A percentile compares a stretch with the other conserved stretches of the same genome.
Conservation (phyloP, 495 filamentous ascomycete genomes). For the Ramalina intermedia region DNA sequence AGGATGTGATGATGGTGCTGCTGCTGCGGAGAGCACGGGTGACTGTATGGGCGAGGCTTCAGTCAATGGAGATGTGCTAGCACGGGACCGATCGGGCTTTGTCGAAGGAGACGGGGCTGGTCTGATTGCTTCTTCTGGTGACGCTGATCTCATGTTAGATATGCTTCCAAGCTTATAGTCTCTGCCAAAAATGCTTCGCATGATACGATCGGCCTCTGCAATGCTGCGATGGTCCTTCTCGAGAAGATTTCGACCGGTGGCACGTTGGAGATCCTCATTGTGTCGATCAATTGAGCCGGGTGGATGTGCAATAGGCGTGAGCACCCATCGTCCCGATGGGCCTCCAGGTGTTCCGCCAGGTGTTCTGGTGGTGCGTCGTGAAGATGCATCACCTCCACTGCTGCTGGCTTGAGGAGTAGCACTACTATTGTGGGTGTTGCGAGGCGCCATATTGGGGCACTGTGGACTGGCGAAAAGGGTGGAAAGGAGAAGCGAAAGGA, state of each 20-base stretch:
- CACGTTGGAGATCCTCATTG: neutral
- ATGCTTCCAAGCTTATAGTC: neutral
- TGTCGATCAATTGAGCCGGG: neutral
- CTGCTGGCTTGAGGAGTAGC: no score
- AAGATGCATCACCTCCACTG: no score
- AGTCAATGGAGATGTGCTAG: slow-evolving; percentile 45
- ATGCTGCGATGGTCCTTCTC: neutral
- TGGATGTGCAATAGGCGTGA: neutral
- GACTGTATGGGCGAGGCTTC: slow-evolving; percentile 43
- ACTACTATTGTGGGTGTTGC: no score
- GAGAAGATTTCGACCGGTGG: neutral
- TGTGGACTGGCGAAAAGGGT: no score
- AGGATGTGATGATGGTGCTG: slow-evolving; percentile 22
- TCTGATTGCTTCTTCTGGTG: slow-evolving; percentile 5
- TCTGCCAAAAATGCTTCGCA: neutral
- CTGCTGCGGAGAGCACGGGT: slow-evolving; percentile 17
- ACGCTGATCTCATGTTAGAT: slow-evolving; percentile 5
- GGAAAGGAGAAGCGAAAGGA: neutral
- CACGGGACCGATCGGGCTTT: slow-evolving; percentile 41
- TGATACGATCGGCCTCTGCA: neutral
- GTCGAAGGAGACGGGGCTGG: slow-evolving; percentile 12
- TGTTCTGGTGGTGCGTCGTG: no score
- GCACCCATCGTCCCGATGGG: no score
- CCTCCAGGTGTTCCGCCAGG: no score
- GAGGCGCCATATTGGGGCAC: no score